Evolutionary conservation across 441 rosid species (phyloP).

Genomic region (Corymbia citriodora): DNA sequence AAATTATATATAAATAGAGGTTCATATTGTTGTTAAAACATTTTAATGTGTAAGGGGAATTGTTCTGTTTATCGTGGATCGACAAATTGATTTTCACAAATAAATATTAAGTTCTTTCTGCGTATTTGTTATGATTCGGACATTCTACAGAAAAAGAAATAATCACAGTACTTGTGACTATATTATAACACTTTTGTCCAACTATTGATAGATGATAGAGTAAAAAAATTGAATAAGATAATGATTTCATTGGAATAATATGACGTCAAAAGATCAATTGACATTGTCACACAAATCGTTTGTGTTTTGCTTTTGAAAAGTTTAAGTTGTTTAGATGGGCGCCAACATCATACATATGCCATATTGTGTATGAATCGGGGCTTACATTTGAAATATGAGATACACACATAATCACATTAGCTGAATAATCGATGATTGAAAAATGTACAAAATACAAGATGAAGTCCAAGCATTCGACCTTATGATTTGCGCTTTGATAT

Average conservation of each 20-base stretch:
- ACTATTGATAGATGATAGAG: neutral
- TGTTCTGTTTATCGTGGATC: neutral
- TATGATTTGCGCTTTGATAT: neutral
- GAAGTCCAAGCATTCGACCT: neutral
- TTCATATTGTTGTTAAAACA: no score
- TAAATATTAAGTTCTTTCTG: neutral
- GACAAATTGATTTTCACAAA: neutral
- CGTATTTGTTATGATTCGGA: neutral
- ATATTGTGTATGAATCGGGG: neutral
- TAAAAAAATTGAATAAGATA: neutral
- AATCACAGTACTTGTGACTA: neutral
- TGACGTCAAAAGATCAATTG: neutral
- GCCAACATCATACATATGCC: rapidly evolving
- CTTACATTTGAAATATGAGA: neutral
- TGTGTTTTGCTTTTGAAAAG: rapidly evolving
- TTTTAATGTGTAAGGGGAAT: neutral
- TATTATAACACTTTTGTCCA: no score
- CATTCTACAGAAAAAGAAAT: no score
- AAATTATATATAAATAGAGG: neutral
- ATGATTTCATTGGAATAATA: neutral
- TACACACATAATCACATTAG: neutral
- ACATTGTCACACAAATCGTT: neutral
- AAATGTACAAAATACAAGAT: neutral
- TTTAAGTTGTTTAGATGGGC: neutral
- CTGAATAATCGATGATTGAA: rapidly evolving